Percentiles rank a stretch among this genome's conserved stretches.
These are phyloP conservation scores for Pichia rugopelliculosa DNA, from an alignment of 805 yeast species.

Conservation along the genomic window DNA sequence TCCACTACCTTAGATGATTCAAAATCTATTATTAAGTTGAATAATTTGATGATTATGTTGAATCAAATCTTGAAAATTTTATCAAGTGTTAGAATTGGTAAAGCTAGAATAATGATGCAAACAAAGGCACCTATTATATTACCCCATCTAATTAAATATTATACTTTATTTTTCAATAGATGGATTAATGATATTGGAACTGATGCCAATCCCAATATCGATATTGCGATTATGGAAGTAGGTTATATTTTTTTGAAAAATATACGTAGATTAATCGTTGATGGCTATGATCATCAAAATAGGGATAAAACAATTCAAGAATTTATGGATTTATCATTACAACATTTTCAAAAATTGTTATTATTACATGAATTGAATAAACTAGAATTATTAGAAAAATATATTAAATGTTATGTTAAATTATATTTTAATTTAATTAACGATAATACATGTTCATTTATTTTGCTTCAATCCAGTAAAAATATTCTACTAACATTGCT, in stretches of 20 bases:
- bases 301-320: conserved; percentile 50
- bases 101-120: conserved; percentile 72
- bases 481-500: conserved; percentile 57
- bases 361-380: conserved; percentile 43
- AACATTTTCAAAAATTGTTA: conserved; percentile 54
- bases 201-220: conserved; percentile 24
- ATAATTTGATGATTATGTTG: conserved; percentile 57
- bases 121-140: conserved; percentile 57
- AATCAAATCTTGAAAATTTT: conserved; percentile 75
- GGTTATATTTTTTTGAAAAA: conserved; percentile 75
- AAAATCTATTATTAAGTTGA: conserved; percentile 42
- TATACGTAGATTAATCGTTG: conserved; percentile 63
- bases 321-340: conserved; percentile 48
- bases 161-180: conserved; percentile 48
- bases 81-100: conserved; percentile 74
- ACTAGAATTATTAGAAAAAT: conserved; percentile 53
- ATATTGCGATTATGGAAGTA: conserved; percentile 56
- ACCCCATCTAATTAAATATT: conserved; percentile 52
- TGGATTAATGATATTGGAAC: conserved; percentile 38
- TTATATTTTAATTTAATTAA: conserved; percentile 54
- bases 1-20: conserved; percentile 20
- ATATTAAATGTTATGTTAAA: conserved; percentile 68
- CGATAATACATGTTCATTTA: conserved; percentile 60
- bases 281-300: conserved; percentile 68
- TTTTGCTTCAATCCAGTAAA: conserved; percentile 56